phyloP scores from a whole-genome alignment of 208 protist genomes.

The Wallacemonas sp. region DNA sequence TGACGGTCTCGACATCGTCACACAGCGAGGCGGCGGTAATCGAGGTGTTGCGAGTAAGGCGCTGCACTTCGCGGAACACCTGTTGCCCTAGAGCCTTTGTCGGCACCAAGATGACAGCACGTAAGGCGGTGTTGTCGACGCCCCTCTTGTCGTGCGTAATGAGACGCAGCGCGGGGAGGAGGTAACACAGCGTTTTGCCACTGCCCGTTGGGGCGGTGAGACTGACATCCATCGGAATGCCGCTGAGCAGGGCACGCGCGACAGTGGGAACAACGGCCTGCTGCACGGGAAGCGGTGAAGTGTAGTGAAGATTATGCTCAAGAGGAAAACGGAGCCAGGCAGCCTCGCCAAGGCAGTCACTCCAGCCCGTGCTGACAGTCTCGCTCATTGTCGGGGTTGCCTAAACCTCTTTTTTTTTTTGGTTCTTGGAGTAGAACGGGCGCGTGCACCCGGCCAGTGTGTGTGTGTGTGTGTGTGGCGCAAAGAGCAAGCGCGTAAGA shows the following conservation, averaged over 20 bases:
- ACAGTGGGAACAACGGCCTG: conserved; percentile 71
- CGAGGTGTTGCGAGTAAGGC: conserved; percentile 62
- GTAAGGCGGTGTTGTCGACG: conserved; percentile 61
- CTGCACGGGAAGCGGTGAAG: conserved; percentile 78
- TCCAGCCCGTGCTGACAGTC: conserved; percentile 11
- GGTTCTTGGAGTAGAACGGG: no score
- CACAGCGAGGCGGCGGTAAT: conserved; percentile 69
- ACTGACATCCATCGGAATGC: conserved; percentile 84
- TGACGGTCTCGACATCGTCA: conserved; percentile 24
- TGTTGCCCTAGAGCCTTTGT: conserved; percentile 78
- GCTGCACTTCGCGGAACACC: conserved; percentile 64
- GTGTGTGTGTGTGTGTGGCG: neutral
- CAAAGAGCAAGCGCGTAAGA: no score
- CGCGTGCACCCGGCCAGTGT: no score
- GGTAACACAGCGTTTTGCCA: conserved; percentile 90
- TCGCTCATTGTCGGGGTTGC: neutral
- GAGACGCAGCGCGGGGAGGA: conserved; percentile 72
- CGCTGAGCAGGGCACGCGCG: conserved; percentile 54
- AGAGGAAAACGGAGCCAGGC: conserved; percentile 69
- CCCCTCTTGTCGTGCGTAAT: conserved; percentile 54
- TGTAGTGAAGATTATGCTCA: conserved; percentile 50
- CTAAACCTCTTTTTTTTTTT: no score
- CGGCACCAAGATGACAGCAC: conserved; percentile 80
- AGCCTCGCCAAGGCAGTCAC: conserved; percentile 22
- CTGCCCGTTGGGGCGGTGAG: conserved; percentile 90